A percentile compares a stretch with the other conserved stretches of the same genome.
Evolutionary conservation across 306 rosid genomes (phyloP).

Genomic region (Herpetospermum pedunculosum): DNA sequence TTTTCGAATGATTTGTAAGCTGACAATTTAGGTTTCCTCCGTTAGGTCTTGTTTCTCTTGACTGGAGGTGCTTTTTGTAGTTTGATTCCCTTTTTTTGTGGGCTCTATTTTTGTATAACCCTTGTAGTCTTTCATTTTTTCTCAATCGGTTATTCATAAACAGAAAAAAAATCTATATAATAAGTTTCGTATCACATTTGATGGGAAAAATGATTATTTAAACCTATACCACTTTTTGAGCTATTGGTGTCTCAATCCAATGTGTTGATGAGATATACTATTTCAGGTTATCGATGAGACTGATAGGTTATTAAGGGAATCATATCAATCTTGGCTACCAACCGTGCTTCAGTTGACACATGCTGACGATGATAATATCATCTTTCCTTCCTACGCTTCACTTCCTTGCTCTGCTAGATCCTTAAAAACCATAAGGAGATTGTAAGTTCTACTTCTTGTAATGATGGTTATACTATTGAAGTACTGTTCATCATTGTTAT

Average conservation of each 20-base stretch:
- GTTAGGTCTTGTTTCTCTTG: too few relatives aligned
- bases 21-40: neutral
- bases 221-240: neutral
- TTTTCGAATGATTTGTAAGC: neutral
- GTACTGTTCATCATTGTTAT: neutral
- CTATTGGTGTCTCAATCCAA: neutral
- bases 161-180: neutral
- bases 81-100: too few relatives aligned
- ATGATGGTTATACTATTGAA: too few relatives aligned
- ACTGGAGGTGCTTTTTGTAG: too few relatives aligned
- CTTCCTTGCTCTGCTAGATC: conserved; percentile 35
- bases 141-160: too few relatives aligned
- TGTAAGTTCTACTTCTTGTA: conserved; percentile 38
- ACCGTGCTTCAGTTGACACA: conserved; percentile 52
- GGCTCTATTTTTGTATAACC: too few relatives aligned
- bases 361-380: conserved; percentile 26
- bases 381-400: conserved; percentile 28
- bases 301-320: conserved; percentile 76
- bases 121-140: too few relatives aligned
- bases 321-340: conserved; percentile 91
- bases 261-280: conserved; percentile 20
- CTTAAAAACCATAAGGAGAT: conserved; percentile 65
- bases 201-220: neutral
- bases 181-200: neutral
- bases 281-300: conserved; percentile 96